Evolutionary conservation across 2,329 filamentous ascomycete species (phyloP).

Genomic region (Fusarium burgessii): DNA sequence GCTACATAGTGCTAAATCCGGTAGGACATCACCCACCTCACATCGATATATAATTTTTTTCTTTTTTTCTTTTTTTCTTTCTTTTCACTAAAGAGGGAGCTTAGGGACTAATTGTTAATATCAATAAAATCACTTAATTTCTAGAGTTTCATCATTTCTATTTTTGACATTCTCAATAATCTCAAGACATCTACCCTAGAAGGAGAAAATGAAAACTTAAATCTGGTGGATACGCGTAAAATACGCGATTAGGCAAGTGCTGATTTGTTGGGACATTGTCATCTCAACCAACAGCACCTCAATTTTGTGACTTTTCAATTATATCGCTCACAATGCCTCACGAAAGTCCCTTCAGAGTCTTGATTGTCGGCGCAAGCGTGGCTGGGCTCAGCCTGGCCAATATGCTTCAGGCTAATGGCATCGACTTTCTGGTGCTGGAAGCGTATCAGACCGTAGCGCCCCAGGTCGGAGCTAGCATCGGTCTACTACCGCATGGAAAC

Average conservation of each 20-base stretch:
- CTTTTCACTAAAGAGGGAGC: no score
- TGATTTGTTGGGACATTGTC: background rate
- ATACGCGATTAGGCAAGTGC: background rate
- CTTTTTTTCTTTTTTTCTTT: no score
- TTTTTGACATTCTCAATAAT: no score
- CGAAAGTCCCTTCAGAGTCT: background rate
- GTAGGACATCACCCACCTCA: no score
- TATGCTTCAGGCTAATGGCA: slow-evolving; percentile 2
- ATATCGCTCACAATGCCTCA: background rate
- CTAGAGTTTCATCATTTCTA: no score
- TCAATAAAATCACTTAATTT: no score
- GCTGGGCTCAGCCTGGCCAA: slow-evolving; percentile 4
- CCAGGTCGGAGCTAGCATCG: slow-evolving; percentile 7
- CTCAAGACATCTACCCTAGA: background rate
- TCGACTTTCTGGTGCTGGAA: background rate
- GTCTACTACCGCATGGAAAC: slow-evolving; percentile 4
- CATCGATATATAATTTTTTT: no score
- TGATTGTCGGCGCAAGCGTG: background rate
- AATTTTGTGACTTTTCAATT: background rate
- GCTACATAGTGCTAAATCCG: no score
- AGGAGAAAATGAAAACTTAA: background rate
- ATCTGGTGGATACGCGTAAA: background rate
- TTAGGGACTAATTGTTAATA: no score
- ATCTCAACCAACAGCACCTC: background rate
- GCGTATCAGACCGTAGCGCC: background rate